Percentiles rank a stretch among this genome's conserved stretches.
phyloP scores from a whole-genome alignment of 495 filamentous ascomycete species.

The Tuber calosporum region DNA sequence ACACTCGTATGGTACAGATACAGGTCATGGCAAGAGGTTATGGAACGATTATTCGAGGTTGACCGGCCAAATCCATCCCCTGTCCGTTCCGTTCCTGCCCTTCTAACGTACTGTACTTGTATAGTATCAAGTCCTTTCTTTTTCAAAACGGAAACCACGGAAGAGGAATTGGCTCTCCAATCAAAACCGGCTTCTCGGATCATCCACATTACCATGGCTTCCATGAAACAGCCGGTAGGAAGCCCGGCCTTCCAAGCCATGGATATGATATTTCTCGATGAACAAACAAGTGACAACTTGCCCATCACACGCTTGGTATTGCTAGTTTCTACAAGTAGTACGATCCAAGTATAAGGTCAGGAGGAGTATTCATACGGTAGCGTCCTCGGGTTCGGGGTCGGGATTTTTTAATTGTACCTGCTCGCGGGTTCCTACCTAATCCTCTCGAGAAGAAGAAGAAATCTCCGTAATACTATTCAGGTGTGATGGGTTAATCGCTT shows the following conservation, averaged over 20 bases:
- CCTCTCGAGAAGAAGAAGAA: neutral
- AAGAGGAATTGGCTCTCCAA: neutral
- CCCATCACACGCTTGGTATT: neutral
- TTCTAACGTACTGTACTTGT: too few species aligned
- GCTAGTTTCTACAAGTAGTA: too few species aligned
- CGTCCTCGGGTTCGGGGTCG: neutral
- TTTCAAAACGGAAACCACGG: neutral
- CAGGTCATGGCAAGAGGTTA: too few species aligned
- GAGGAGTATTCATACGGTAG: neutral
- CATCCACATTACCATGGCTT: conserved; percentile 1
- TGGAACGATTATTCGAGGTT: too few species aligned
- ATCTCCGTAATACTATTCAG: neutral
- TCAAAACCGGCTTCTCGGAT: neutral
- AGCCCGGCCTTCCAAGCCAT: neutral
- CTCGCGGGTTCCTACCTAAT: neutral
- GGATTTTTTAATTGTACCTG: neutral
- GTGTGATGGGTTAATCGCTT: neutral
- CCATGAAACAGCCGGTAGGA: neutral
- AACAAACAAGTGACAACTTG: too few species aligned
- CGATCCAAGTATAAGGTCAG: neutral
- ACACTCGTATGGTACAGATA: too few species aligned
- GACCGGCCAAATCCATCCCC: too few species aligned
- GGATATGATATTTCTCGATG: neutral
- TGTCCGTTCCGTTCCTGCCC: too few species aligned
- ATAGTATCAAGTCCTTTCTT: neutral